These are phyloP conservation scores for Actinidia polygama DNA, from an alignment of 179 eudicot species.

Conservation along the genomic window DNA sequence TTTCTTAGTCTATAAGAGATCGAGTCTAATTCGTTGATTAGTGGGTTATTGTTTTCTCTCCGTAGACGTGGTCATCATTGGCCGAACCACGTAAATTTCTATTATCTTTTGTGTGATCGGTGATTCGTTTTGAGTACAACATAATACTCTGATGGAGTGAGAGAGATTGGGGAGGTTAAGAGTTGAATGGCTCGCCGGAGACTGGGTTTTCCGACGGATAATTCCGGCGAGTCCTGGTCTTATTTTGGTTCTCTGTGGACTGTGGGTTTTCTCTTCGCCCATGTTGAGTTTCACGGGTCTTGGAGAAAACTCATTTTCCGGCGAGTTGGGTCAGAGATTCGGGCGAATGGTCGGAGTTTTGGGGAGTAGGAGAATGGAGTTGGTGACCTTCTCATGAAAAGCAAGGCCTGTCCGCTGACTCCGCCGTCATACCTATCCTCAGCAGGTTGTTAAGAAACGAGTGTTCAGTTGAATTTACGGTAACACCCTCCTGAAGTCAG, in stretches of 20 bases:
- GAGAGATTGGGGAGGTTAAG: slow-evolving; percentile 50
- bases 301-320: slow-evolving; percentile 15
- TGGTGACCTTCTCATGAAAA: slow-evolving; percentile 8
- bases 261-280: slow-evolving; percentile 11
- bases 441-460: not conserved
- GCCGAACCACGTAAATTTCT: too few relatives aligned
- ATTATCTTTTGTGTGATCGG: too few relatives aligned
- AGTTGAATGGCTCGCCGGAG: slow-evolving; percentile 47
- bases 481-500: too few relatives aligned
- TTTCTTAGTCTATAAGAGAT: too few relatives aligned
- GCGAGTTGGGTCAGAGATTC: not conserved
- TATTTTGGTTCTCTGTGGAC: not conserved
- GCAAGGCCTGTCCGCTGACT: not conserved
- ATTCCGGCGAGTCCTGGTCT: slow-evolving; percentile 1
- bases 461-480: not conserved
- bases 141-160: slow-evolving; percentile 58
- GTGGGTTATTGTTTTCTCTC: too few relatives aligned
- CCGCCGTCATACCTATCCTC: slow-evolving; percentile 11
- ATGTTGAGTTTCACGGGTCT: not conserved
- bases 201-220: slow-evolving; percentile 30
- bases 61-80: too few relatives aligned
- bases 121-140: too few relatives aligned
- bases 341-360: slow-evolving; percentile 13
- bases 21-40: too few relatives aligned
- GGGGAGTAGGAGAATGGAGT: not conserved